Percentiles rank a stretch among this genome's conserved stretches.
These are phyloP conservation scores for Clarireedia homoeocarpa DNA, from an alignment of 2,329 filamentous ascomycete species.

Conservation along the genomic window DNA sequence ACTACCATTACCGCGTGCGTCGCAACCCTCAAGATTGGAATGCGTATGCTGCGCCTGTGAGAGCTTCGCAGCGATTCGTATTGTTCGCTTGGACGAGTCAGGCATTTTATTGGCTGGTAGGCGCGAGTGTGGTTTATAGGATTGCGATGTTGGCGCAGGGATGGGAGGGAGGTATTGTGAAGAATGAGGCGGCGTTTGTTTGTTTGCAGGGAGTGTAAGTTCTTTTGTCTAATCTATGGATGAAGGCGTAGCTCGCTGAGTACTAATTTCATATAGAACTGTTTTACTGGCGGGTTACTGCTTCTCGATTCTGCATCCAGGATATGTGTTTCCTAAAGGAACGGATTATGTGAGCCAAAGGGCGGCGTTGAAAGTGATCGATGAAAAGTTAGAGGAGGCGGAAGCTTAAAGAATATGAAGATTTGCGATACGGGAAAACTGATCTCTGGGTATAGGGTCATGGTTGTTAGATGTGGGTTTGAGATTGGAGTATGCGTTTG, in stretches of 20 bases:
- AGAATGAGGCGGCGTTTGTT: constrained; percentile 1
- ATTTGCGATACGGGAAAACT: neutral
- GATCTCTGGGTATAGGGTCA: neutral
- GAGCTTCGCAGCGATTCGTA: neutral
- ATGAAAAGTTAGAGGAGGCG: constrained; percentile 2
- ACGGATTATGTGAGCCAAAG: neutral
- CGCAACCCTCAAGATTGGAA: neutral
- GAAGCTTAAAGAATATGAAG: neutral
- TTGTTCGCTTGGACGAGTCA: neutral
- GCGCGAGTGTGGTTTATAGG: neutral
- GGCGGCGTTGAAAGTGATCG: neutral
- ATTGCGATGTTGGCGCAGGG: neutral
- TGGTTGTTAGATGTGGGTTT: neutral
- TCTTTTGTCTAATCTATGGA: neutral
- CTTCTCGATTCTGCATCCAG: neutral
- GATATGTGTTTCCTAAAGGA: neutral
- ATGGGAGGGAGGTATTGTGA: neutral
- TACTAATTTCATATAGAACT: neutral
- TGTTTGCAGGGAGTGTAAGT: constrained; percentile 2
- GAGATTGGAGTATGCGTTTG: neutral
- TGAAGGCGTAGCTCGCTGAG: neutral
- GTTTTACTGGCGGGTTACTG: neutral
- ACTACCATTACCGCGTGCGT: neutral
- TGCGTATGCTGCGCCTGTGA: neutral
- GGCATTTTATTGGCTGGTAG: neutral